Evolutionary conservation across 495 filamentous ascomycete species (phyloP).

Genomic region (Aspergillus bridgeri): DNA sequence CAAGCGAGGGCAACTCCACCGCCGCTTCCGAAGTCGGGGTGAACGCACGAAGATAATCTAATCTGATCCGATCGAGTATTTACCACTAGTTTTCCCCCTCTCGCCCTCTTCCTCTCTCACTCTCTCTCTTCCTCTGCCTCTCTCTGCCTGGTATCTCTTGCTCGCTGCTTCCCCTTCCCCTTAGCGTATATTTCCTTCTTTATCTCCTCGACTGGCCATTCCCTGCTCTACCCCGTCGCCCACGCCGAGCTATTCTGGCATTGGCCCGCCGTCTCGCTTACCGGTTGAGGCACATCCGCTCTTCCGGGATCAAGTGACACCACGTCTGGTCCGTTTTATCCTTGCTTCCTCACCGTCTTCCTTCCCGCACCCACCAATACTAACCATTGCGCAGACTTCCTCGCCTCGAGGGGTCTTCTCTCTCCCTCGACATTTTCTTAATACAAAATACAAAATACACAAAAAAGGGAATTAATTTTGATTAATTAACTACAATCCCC

Average conservation of each 20-base stretch:
- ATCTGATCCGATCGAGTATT: slow-evolving; percentile 47
- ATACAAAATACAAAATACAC: too few relatives aligned
- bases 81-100: slow-evolving; percentile 13
- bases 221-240: too few relatives aligned
- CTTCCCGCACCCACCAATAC: slow-evolving; percentile 8
- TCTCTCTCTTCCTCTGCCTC: slow-evolving; percentile 12
- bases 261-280: slow-evolving; percentile 35
- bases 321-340: slow-evolving; percentile 13
- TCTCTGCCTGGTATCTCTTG: slow-evolving; percentile 2
- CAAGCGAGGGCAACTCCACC: not conserved
- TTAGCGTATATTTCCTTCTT: too few relatives aligned
- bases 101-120: slow-evolving; percentile 15
- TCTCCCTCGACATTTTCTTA: slow-evolving; percentile 2
- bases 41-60: slow-evolving; percentile 33
- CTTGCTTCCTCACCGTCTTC: slow-evolving; percentile 6
- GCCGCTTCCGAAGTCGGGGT: slow-evolving; percentile 23
- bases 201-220: too few relatives aligned
- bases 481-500: slow-evolving; percentile 17
- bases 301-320: slow-evolving; percentile 33
- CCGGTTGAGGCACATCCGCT: slow-evolving; percentile 39
- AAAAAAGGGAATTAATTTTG: slow-evolving; percentile 3
- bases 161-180: slow-evolving; percentile 1
- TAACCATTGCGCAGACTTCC: slow-evolving; percentile 17
- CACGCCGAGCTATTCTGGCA: too few relatives aligned
- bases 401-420: not conserved